Conservation (phyloP, 306 rosid genomes). For the Quillaja saponaria region DNA sequence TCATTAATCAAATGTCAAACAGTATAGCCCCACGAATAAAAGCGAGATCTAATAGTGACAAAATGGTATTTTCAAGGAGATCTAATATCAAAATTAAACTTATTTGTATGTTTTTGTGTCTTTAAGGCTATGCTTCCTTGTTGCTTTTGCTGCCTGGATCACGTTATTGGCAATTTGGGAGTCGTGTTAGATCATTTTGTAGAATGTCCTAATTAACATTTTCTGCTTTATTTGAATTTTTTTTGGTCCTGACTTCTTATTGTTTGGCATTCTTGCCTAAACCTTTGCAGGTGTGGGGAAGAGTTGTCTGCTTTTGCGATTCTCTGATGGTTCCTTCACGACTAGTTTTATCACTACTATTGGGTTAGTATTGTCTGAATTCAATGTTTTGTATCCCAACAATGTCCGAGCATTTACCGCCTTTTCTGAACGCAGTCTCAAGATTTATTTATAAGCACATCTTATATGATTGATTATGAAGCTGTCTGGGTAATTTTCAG, state of each 20-base stretch:
- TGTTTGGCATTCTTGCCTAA: slow-evolving; percentile 18
- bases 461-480: not conserved
- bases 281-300: slow-evolving; percentile 73
- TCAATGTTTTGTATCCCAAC: not conserved
- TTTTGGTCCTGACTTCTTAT: slow-evolving; percentile 2
- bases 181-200: not conserved
- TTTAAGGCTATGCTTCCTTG: too few relatives aligned
- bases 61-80: too few relatives aligned
- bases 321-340: slow-evolving; percentile 86
- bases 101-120: not conserved
- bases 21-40: too few relatives aligned
- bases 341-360: slow-evolving; percentile 79
- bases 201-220: not conserved
- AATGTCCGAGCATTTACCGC: too few relatives aligned
- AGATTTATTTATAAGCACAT: too few relatives aligned
- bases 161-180: not conserved
- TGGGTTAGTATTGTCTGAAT: slow-evolving; percentile 59
- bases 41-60: too few relatives aligned
- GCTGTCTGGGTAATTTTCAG: slow-evolving; percentile 4
- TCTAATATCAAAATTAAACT: not conserved
- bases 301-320: slow-evolving; percentile 82
- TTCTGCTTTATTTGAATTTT: slow-evolving; percentile 14
- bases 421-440: too few relatives aligned
- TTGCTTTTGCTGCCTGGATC: too few relatives aligned
- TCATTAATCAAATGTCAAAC: too few relatives aligned